Evolutionary conservation across 768 basidiomycete species (phyloP).

Genomic region (Stropharia rugosoannulata): DNA sequence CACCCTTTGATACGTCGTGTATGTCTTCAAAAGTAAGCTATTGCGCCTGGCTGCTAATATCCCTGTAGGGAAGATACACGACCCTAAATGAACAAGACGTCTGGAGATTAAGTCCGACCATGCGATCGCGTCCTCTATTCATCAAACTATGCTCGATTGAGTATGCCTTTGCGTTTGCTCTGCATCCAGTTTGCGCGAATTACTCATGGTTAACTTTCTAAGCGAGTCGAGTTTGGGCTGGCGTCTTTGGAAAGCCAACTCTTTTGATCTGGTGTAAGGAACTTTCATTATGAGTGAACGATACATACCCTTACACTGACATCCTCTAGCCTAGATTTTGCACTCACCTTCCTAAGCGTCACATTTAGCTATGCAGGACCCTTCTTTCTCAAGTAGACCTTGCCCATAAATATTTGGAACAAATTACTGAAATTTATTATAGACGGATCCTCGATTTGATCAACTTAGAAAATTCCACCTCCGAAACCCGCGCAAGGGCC

Average conservation of each 20-base stretch:
- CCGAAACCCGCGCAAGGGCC: constrained; percentile 54
- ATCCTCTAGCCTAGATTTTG: constrained; percentile 54
- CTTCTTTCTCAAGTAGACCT: constrained; percentile 75
- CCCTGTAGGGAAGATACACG: constrained; percentile 38
- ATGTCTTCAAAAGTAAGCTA: constrained; percentile 6
- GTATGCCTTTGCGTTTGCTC: constrained; percentile 19
- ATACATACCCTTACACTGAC: too few relatives aligned
- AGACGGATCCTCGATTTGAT: constrained; percentile 64
- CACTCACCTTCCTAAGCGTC: constrained; percentile 67
- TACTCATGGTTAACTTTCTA: neutral
- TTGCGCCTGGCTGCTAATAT: neutral
- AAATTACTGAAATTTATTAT: neutral
- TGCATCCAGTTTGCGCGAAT: neutral
- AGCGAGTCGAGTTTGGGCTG: constrained; percentile 40
- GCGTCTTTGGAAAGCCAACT: constrained; percentile 44
- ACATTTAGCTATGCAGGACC: constrained; percentile 78
- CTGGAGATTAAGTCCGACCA: constrained; percentile 67
- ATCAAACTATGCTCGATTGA: constrained; percentile 40
- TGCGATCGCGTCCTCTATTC: constrained; percentile 68
- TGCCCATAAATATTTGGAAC: neutral
- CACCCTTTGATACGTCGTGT: constrained; percentile 59
- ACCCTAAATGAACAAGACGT: constrained; percentile 73
- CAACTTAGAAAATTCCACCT: constrained; percentile 37
- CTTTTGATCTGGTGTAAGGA: constrained; percentile 42
- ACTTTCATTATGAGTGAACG: neutral